A percentile compares a stretch with the other conserved stretches of the same genome.
phyloP scores from a whole-genome alignment of 768 basidiomycete genomes.

The Mycena albidolilacea region DNA sequence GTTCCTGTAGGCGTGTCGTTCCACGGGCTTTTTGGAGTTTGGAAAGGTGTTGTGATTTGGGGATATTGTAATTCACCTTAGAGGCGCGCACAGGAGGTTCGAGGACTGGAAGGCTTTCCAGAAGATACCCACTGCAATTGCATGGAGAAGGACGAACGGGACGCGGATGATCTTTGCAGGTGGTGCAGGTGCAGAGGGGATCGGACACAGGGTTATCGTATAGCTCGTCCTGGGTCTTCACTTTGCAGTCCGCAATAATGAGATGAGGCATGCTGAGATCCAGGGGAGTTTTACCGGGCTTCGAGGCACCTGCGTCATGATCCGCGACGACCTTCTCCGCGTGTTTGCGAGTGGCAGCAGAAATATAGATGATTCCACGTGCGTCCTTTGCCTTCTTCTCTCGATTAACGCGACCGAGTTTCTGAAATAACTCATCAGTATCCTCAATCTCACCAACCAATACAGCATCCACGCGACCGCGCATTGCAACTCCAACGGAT shows the following conservation, averaged over 20 bases:
- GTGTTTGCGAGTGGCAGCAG: background rate
- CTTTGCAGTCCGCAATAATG: constrained; percentile 1
- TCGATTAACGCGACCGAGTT: background rate
- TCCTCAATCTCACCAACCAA: background rate
- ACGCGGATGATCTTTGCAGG: background rate
- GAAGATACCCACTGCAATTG: constrained; percentile 8
- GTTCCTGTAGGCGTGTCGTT: background rate
- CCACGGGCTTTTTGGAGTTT: background rate
- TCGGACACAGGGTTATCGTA: background rate
- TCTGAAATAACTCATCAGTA: background rate
- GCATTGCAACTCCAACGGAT: constrained; percentile 10
- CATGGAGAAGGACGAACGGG: background rate
- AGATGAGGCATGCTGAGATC: background rate
- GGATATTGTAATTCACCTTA: background rate
- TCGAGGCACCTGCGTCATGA: background rate
- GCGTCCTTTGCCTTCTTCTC: background rate
- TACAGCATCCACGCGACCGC: background rate
- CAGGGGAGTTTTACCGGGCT: background rate
- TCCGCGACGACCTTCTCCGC: background rate
- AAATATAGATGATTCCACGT: background rate
- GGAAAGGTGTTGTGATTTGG: background rate
- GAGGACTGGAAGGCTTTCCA: background rate
- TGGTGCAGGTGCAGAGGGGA: background rate
- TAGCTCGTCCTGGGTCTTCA: background rate
- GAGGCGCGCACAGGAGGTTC: background rate